Base-by-base conservation (phyloP, 164 flowering plant species). In the Aristolochia fimbriata region DNA sequence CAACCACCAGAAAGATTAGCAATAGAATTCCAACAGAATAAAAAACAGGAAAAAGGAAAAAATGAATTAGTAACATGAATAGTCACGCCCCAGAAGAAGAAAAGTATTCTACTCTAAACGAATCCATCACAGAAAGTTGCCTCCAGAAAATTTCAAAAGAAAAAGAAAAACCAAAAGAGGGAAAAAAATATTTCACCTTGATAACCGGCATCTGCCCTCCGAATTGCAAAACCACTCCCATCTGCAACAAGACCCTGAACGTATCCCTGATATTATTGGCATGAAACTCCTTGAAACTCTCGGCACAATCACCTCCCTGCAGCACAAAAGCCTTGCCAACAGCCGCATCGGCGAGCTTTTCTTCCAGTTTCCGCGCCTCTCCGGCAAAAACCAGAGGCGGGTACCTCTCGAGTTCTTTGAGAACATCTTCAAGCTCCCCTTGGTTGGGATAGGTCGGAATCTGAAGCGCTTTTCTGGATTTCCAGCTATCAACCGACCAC, bases 291-390 rank as follows among this genome's bases (percentile, higher is more conserved):
- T 76, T 73, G 69, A 78, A 78, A 51, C 82, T 78, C 78, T 78
- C 82, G 0, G 82, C 79, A 54, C 82, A 78, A 62, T 79, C 80
- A 0, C 83, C 83, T 8, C 83, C 80, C 60, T 77, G 83, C 11
- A 80, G 71, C 54, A 80, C 47, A 37, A 80, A 80, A 22, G 83
- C 83, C 58, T 73, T 72, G 11, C 81, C 83, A 0, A 77, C 65
- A 4, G 83, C 81, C 11, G 83, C 83, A 3, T 65, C 43, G 3
- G 78, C 83, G 9, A 80, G 70, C 20, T 62, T 69, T 58, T 77
- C 81, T 63, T 80, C 81, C 60, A 80, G 73, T 20, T 68, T 73
- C 58, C 83, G 59, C 9, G 83, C 79, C 67, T 80, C 83, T 0
- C 83, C 81, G 6, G 83, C 79, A 51, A 80, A 77, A 6, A 80